Evolutionary conservation across 805 yeast genomes (phyloP), one percentile per base, ranked within the genome.

Genomic region (Saitoella complicata): DNA sequence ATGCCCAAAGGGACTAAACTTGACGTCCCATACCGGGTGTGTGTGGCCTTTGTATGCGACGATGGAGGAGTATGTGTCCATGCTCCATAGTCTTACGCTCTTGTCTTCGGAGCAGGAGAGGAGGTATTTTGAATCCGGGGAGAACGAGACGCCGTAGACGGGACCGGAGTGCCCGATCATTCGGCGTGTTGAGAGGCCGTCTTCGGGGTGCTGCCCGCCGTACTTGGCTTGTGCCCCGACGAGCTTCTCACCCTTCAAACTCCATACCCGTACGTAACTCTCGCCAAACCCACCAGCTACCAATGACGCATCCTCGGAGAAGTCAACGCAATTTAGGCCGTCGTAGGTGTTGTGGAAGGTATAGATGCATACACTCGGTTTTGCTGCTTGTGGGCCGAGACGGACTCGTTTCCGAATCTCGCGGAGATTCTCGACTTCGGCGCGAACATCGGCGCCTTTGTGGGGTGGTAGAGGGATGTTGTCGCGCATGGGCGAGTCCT

Each of bases 1-100:
- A 64, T 91, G 97, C 5, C 98, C 98, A 55, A 82, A 66, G 2
- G 98, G 98, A 2, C 94, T 78, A 57, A 85, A 91, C 54, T 80
- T 74, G 6, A 91, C 96, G 59, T 91, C 97, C 98, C 98, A 91
- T 31, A 91, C 81, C 1, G 98, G 97, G 53, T 84, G 93, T 55
- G 78, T 84, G 58, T 91, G 99, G 6, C 97, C 96, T 60, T 84
- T 85, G 64, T 91, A 91, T n/a, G 86, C 74, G 1, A 91, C 98
- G 41, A 91, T 68, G 1, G 93, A 78, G 0, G 93, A 76, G 58
- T 75, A 84, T 1, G 96, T 81, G 57, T 91, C 97, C 61, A 84
- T 63, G 1, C 95, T 84, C 99, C 98, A 91, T 47, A 91, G 64
- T 50, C 95, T 69, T 4, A 80, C 94, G 0, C 96, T 83, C 57